Base-by-base conservation (phyloP, 164 flowering plant species). In the Annona cherimola region DNA sequence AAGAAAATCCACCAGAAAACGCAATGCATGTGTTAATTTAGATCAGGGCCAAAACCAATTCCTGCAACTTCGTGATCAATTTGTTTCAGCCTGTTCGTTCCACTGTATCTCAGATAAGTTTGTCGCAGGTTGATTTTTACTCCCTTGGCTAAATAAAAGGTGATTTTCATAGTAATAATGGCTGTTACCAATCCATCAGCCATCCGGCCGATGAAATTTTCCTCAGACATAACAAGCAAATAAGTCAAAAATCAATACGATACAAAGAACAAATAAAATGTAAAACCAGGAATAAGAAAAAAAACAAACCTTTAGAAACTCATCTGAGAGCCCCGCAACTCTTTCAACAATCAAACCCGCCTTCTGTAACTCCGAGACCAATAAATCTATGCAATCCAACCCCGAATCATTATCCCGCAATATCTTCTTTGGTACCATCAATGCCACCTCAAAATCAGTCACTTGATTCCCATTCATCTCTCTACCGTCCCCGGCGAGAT, bases 291-390 rank as follows among this genome's bases (percentile, higher is more conserved):
- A 43, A 67, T 16, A 67, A 5, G 40, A 42, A 65, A 45, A 68
- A 59, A 68, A 65, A 0, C 73, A 8, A 77, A 91, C 99, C 99
- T 91, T 92, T 63, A 94, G 73, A 73, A 89, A 94, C 71, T 90
- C 97, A 71, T 90, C 84, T 54, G 87, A 74, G 60, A 92, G 44
- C 62, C 99, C 99, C 69, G 64, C 39, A 66, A 87, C 90, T 75
- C 85, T 86, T 64, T 94, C 90, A 70, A 88, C 84, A 7, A 84
- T 75, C 72, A 94, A 78, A 16, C 96, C 99, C 62, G 65, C 81
- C 61, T 84, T 88, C 83, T 41, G 79, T 18, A 94, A 84, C 76
- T 90, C 89, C 55, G 70, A 77, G 45, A 87, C 88, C 73, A 94
- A 84, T 74, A 88, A 77, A 77, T 92, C 89, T 59, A 86, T 83